phyloP scores from a whole-genome alignment of 805 yeast genomes.

The Candida manassasensis region DNA sequence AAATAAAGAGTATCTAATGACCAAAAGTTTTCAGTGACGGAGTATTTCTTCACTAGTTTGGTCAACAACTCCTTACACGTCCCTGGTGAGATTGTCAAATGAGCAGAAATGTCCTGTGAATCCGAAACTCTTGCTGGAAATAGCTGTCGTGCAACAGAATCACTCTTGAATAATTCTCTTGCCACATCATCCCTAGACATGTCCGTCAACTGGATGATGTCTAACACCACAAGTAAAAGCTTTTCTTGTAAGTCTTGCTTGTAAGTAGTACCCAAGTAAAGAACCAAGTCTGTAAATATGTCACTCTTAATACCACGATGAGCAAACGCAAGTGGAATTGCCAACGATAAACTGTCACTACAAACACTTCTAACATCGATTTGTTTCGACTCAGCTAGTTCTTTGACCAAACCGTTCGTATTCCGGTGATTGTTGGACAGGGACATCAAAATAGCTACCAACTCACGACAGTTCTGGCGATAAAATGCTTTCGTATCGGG shows the following conservation, averaged over 20 bases:
- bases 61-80: constrained; percentile 23
- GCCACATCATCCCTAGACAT: constrained; percentile 25
- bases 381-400: constrained; percentile 13
- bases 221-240: constrained; percentile 28
- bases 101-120: constrained; percentile 7
- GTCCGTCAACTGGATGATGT: constrained; percentile 38
- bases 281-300: constrained; percentile 17
- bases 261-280: constrained; percentile 15
- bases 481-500: constrained; percentile 24
- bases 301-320: constrained; percentile 33
- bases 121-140: not conserved
- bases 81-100: constrained; percentile 17
- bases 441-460: constrained; percentile 30
- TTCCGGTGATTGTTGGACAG: constrained; percentile 17
- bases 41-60: constrained; percentile 20
- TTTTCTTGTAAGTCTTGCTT: constrained; percentile 20
- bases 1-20: constrained; percentile 28
- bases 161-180: not conserved
- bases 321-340: constrained; percentile 43
- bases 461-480: constrained; percentile 26
- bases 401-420: constrained; percentile 6
- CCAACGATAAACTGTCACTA: constrained; percentile 29
- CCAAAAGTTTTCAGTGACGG: constrained; percentile 28
- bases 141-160: constrained; percentile 2
- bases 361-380: constrained; percentile 17